Conservation (phyloP, 805 yeast species). For the Pachysolen tannophilus region DNA sequence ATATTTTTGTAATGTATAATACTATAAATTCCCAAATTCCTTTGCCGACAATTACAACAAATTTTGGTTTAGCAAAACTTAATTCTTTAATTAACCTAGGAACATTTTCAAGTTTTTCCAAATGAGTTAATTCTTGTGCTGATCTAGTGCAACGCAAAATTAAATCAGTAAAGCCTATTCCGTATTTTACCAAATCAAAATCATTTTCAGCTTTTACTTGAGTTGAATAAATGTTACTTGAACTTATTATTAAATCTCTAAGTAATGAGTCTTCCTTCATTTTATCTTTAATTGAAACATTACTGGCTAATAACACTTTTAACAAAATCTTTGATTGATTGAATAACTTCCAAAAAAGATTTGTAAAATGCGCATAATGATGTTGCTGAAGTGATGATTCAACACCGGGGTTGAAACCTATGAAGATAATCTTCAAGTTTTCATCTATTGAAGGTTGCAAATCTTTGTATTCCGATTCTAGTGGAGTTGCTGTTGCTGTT, state of each 20-base stretch:
- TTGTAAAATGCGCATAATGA: conserved; percentile 65
- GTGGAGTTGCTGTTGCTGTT: too few species aligned
- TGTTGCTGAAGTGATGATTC: conserved; percentile 55
- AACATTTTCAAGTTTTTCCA: conserved; percentile 50
- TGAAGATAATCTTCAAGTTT: conserved; percentile 38
- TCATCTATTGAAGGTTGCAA: conserved; percentile 13
- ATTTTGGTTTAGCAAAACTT: conserved; percentile 25
- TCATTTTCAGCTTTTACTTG: conserved; percentile 13
- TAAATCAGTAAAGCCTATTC: conserved; percentile 66
- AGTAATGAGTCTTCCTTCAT: too few species aligned
- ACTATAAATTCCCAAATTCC: conserved; percentile 65
- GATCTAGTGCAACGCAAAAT: conserved; percentile 56
- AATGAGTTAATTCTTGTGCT: conserved; percentile 41
- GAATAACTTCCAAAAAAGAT: conserved; percentile 60
- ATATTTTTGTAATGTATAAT: too few species aligned
- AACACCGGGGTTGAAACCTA: conserved; percentile 70
- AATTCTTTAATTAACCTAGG: conserved; percentile 43
- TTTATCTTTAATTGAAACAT: too few species aligned
- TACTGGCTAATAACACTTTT: too few species aligned
- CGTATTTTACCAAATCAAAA: conserved; percentile 26
- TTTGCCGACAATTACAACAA: conserved; percentile 58
- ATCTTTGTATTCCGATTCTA: too few species aligned
- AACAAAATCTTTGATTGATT: conserved; percentile 40
- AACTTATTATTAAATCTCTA: not conserved
- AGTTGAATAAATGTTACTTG: too few species aligned